Base-by-base conservation (phyloP, 768 basidiomycete species). In the Harrya chromipes region DNA sequence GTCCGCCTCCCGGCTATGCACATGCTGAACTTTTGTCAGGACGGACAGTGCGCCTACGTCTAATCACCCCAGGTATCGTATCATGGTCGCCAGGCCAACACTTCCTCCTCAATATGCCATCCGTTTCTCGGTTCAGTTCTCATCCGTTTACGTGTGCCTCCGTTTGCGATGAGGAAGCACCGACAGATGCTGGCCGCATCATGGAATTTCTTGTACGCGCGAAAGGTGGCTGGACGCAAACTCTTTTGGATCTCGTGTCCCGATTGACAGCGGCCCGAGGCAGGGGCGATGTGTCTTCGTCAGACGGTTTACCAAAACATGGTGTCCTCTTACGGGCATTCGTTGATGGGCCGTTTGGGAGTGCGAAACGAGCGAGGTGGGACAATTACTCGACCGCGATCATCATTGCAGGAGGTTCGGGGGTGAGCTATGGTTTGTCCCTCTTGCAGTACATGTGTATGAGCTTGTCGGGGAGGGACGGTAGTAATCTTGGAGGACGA, bases 21-120 rank as follows among this genome's bases (percentile, higher is more conserved):
- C 78, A 84, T 40, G 82, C 79, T 2, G 82, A 86, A 54, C 69
- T 89, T 8, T 70, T 90, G 16, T 80, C 88, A 0, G 89, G 88
- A 9, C 73, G 77, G 4, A 87, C 84, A 5, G 67, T 90, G 16
- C 82, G 88, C 37, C 63, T 90, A n/a, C 81, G 83, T 0, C 68
- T 89, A 35, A 70, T 81, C 47, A 73, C 84, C 0, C 75, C 82
- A 0, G 74, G 77, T 2, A 76, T 74, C 43, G 62, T 85, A 42
- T 64, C 73, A 0, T 90, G 88, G 88, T 76, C 81, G 1, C 82
- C 88, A 3, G 89, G 88, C n/a, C 89, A 90, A 64, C 84, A 87
- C 64, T 81, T 90, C 57, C 73, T 85, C 20, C 72, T 91, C 52
- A 79, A 73, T 44, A 73, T 89, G 17, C 87, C 89, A 0, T 75